A percentile compares a stretch with the other conserved stretches of the same genome.
phyloP scores from a whole-genome alignment of 257 asterid genomes.

The Scutellaria baicalensis region DNA sequence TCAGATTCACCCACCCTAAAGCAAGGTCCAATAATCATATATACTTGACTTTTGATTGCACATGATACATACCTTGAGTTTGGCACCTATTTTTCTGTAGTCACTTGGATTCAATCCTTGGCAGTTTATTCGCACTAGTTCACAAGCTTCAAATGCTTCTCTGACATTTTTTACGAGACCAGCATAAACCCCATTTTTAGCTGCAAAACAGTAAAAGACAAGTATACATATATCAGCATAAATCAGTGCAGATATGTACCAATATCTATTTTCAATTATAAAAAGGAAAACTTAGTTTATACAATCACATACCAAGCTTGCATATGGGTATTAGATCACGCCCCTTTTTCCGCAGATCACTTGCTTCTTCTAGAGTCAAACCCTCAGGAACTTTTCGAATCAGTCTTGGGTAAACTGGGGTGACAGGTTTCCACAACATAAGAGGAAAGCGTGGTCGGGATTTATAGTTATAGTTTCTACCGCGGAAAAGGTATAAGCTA shows the following conservation, averaged over 20 bases:
- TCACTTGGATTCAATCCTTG: slow-evolving; percentile 86
- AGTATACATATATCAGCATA: slow-evolving; percentile 10
- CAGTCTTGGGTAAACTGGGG: slow-evolving; percentile 91
- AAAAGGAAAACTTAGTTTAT: slow-evolving; percentile 1
- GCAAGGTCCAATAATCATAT: neutral
- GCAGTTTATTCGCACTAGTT: slow-evolving; percentile 75
- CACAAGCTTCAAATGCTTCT: slow-evolving; percentile 96
- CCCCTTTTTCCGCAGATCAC: slow-evolving; percentile 73
- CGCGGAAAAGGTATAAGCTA: slow-evolving; percentile 71
- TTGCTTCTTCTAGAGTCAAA: slow-evolving; percentile 75
- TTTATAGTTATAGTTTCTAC: slow-evolving; percentile 80
- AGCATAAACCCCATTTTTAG: slow-evolving; percentile 74
- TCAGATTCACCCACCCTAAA: neutral
- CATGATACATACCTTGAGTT: slow-evolving; percentile 55
- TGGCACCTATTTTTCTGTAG: slow-evolving; percentile 83
- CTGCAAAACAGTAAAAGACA: slow-evolving; percentile 39
- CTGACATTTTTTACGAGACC: slow-evolving; percentile 64
- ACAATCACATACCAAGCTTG: slow-evolving; percentile 62
- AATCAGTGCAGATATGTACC: neutral
- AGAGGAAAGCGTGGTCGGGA: slow-evolving; percentile 75
- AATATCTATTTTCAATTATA: slow-evolving; percentile 4
- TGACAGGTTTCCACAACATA: slow-evolving; percentile 86
- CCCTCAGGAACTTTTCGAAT: slow-evolving; percentile 66
- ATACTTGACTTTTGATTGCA: neutral
- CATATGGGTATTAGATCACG: slow-evolving; percentile 63